Percentiles rank a stretch among this genome's conserved stretches.
Conservation (phyloP, 1,284 basidiomycete species). For the Phylloporus sp. region DNA sequence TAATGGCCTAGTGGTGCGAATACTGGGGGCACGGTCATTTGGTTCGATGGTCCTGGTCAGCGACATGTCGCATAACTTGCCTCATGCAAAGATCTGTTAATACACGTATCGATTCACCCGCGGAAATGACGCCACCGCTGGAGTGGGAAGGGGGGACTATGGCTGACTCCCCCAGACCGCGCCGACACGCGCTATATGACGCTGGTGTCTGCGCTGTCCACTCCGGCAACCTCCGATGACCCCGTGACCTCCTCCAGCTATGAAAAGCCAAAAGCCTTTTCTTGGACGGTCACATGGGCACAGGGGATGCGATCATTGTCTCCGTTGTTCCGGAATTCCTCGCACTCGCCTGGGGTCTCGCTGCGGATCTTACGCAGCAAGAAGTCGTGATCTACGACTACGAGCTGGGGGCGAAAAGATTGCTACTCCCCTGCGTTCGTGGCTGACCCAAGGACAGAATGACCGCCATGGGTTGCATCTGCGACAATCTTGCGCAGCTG, state of each 20-base stretch:
- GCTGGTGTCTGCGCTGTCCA: too few species aligned
- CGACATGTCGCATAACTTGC: conserved; percentile 46
- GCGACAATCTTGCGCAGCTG: conserved; percentile 88
- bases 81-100: conserved; percentile 55
- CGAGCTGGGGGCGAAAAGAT: conserved; percentile 63
- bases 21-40: conserved; percentile 81
- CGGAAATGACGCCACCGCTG: conserved; percentile 39
- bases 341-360: conserved; percentile 85
- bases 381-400: conserved; percentile 84
- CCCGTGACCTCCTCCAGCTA: too few species aligned
- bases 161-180: too few species aligned
- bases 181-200: too few species aligned
- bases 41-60: conserved; percentile 78
- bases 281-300: conserved; percentile 78
- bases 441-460: conserved; percentile 96
- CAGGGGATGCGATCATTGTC: conserved; percentile 83
- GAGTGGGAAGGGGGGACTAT: too few species aligned
- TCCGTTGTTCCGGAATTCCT: conserved; percentile 86
- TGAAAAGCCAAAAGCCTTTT: conserved; percentile 47
- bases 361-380: conserved; percentile 70
- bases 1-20: conserved; percentile 82
- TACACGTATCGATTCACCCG: conserved; percentile 67
- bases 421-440: conserved; percentile 61
- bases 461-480: conserved; percentile 83
- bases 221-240: too few species aligned